Conservation (phyloP, 331 rosid genomes). For the Phaseolus coccineus region DNA sequence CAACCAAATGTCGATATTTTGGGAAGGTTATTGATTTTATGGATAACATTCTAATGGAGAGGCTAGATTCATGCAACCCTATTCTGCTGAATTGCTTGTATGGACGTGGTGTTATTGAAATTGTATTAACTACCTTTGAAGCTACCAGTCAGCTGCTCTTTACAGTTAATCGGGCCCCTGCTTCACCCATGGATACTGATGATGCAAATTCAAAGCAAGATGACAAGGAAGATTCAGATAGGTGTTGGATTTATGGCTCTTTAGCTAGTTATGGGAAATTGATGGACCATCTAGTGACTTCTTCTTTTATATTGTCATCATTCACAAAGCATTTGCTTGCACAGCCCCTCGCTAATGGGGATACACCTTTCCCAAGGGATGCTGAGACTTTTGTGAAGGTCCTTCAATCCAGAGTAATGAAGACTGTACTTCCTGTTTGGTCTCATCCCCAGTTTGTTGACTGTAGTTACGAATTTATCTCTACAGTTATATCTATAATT, state of each 20-base stretch:
- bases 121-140: slow-evolving; percentile 94
- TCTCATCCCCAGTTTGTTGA: slow-evolving; percentile 91
- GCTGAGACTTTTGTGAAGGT: slow-evolving; percentile 96
- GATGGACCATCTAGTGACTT: slow-evolving; percentile 98
- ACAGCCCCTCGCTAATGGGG: slow-evolving; percentile 74
- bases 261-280: slow-evolving; percentile 90
- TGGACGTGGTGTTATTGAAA: slow-evolving; percentile 86
- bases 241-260: slow-evolving; percentile 94
- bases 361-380: slow-evolving; percentile 81
- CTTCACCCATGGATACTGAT: slow-evolving; percentile 98
- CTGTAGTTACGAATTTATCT: slow-evolving; percentile 85
- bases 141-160: slow-evolving; percentile 97
- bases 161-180: slow-evolving; percentile 76
- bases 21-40: slow-evolving; percentile 95
- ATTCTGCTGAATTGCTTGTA: slow-evolving; percentile 90
- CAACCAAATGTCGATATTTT: slow-evolving; percentile 91
- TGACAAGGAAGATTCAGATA: slow-evolving; percentile 76
- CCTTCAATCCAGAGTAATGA: slow-evolving; percentile 93
- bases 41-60: slow-evolving; percentile 87
- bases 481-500: slow-evolving; percentile 79
- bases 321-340: slow-evolving; percentile 89
- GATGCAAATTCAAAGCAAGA: slow-evolving; percentile 75
- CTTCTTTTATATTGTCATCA: slow-evolving; percentile 84
- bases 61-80: slow-evolving; percentile 94
- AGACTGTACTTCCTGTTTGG: slow-evolving; percentile 98